Evolutionary conservation across 208 protist genomes (phyloP).

Genomic region (Leishmania tarentolae): DNA sequence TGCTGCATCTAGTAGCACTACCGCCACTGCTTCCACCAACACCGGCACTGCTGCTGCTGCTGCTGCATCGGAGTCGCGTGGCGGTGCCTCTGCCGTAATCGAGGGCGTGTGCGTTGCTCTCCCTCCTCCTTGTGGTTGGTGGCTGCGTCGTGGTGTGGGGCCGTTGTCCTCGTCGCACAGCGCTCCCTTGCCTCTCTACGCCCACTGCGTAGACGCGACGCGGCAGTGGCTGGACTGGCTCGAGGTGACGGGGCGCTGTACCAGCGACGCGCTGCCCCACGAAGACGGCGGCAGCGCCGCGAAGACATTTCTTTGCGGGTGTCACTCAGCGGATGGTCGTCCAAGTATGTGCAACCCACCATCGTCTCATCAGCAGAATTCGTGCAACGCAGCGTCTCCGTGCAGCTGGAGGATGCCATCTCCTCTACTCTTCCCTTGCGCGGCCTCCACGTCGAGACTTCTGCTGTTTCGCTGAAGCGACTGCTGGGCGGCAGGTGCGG

Average conservation of each 20-base stretch:
- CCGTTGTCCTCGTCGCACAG: neutral
- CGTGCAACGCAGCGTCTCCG: neutral
- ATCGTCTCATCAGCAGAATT: neutral
- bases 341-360: slow-evolving; percentile 12
- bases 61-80: neutral
- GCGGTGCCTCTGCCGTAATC: neutral
- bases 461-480: neutral
- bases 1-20: neutral
- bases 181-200: slow-evolving; percentile 18
- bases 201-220: slow-evolving; percentile 25
- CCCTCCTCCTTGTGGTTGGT: slow-evolving; percentile 29
- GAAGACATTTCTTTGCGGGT: slow-evolving; percentile 14
- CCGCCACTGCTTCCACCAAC: neutral
- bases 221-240: slow-evolving; percentile 32
- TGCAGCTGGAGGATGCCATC: slow-evolving; percentile 16
- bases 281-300: neutral
- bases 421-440: slow-evolving; percentile 22
- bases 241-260: neutral
- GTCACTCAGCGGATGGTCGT: slow-evolving; percentile 26
- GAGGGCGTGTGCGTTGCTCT: slow-evolving; percentile 15
- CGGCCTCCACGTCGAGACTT: slow-evolving; percentile 26
- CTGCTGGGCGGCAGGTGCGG: slow-evolving; percentile 6
- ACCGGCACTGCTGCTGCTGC: neutral
- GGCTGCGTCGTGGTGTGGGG: slow-evolving; percentile 17
- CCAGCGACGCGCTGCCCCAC: neutral